Evolutionary conservation across 2,329 filamentous ascomycete genomes (phyloP), one percentile per base, ranked within the genome.

Genomic region (Penicillium sp.): DNA sequence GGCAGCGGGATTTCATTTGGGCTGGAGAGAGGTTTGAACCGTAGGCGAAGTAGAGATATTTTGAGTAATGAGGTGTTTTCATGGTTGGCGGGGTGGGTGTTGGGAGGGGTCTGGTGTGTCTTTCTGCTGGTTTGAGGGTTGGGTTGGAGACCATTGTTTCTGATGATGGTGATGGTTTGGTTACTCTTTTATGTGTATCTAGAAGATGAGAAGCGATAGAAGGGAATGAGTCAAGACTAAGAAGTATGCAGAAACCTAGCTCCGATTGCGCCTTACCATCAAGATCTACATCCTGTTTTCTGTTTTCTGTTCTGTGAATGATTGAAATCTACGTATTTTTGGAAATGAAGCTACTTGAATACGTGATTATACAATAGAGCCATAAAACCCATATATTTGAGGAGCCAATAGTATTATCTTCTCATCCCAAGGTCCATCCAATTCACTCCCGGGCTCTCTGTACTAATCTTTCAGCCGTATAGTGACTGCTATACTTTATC

Each of bases 21-120:
- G 66, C 69, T 25, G 70, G 67, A 5, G 75, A 77, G 28, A 77
- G 72, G 53, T 77, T 77, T 40, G 74, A 77, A 48, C 75, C 75
- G 56, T 74, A 77, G 50, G 75, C 75, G 55, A 77, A 77, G 61
- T 77, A 77, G 61, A 76, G 70, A 33, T 70, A 65, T 53, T 64
- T 65, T 46, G 28, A 17, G 53, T 50, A 36, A 52, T 38, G 42
- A 28, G 16, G 35, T 59, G 53, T 42, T 48, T 58, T 41, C 6
- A 16, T 41, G 44, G 37, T 25, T 41, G 49, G 70, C 64, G 67
- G 66, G 62, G 26, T 31, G 67, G 26, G 53, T 22, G 28, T 45
- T 17, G 26, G 40, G 14, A 35, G 30, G 22, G 6, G 25, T 25
- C 25, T 8, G 28, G 53, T 51, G 40, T 55, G 53, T 44, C n/a